Evolutionary conservation across 2,329 filamentous ascomycete genomes (phyloP).

Genomic region (Pseudogymnoascus sp.): DNA sequence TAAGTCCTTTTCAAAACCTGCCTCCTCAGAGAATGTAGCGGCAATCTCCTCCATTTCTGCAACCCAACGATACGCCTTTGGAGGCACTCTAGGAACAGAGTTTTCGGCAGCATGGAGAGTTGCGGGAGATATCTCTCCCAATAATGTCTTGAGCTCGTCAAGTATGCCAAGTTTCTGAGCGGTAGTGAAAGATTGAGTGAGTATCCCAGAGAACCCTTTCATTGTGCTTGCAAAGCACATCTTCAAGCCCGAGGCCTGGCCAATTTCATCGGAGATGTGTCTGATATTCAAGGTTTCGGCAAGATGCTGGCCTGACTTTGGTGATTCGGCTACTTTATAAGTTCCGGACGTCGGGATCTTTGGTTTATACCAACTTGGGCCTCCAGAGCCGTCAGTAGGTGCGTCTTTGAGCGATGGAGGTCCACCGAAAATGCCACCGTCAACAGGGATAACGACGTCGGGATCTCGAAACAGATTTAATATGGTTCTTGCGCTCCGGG

Average conservation of each 20-base stretch:
- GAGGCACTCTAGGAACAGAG: constrained; percentile 52
- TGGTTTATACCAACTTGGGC: constrained; percentile 14
- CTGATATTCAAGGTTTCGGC: constrained; percentile 39
- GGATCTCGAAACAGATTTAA: constrained; percentile 33
- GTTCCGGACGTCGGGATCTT: constrained; percentile 45
- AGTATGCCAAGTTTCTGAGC: constrained; percentile 57
- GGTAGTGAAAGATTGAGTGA: constrained; percentile 63
- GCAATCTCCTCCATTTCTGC: constrained; percentile 71
- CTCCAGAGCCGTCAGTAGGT: background rate
- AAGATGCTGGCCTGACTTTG: constrained; percentile 35
- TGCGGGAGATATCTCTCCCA: constrained; percentile 43
- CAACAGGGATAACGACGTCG: constrained; percentile 35
- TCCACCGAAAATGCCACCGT: constrained; percentile 50
- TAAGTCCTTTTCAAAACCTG: constrained; percentile 49
- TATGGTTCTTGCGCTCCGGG: constrained; percentile 41
- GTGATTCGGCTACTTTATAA: constrained; percentile 33
- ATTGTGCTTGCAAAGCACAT: constrained; percentile 56
- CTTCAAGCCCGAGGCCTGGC: constrained; percentile 52
- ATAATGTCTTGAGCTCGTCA: constrained; percentile 46
- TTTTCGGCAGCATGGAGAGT: constrained; percentile 40
- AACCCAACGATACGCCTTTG: constrained; percentile 73
- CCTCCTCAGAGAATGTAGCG: constrained; percentile 55
- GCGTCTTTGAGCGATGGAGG: constrained; percentile 36
- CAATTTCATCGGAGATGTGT: constrained; percentile 42
- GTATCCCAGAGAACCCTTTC: constrained; percentile 61